phyloP scores from a whole-genome alignment of 169 alveolate species.

The Cryptosporidium andersoni region DNA sequence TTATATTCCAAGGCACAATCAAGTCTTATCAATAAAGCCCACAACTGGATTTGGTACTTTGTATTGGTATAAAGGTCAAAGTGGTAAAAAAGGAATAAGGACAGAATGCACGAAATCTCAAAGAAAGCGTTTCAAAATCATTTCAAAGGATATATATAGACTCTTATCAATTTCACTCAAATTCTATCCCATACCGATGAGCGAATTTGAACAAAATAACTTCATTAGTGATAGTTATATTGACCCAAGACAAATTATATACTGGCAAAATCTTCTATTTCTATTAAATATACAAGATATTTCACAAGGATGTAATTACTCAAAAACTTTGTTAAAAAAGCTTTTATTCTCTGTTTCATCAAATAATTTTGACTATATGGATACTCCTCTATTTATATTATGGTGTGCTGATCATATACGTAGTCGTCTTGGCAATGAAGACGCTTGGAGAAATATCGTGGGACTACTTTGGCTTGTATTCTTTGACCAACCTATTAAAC shows the following conservation, averaged over 20 bases:
- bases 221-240: conserved; percentile 3
- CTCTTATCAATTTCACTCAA: neutral
- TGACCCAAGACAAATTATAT: conserved; percentile 59
- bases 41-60: conserved; percentile 17
- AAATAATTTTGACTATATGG: conserved; percentile 10
- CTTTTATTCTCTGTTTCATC: neutral
- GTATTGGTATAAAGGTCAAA: neutral
- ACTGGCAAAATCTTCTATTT: conserved; percentile 36
- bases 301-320: conserved; percentile 16
- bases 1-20: conserved; percentile 20
- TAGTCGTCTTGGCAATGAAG: conserved; percentile 62
- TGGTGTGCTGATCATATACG: conserved; percentile 67
- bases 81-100: neutral
- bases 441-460: conserved; percentile 61
- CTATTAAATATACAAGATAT: conserved; percentile 9
- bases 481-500: conserved; percentile 42
- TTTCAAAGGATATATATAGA: conserved; percentile 16
- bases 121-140: conserved; percentile 1
- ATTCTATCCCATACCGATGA: too few relatives aligned
- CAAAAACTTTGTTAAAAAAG: conserved; percentile 4
- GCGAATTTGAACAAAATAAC: conserved; percentile 8
- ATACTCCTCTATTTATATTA: conserved; percentile 41
- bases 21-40: conserved; percentile 36
- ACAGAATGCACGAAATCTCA: conserved; percentile 8
- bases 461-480: conserved; percentile 55